These are phyloP conservation scores for Nephelium lappaceum DNA, from an alignment of 345 rosid genomes.

Conservation along the genomic window DNA sequence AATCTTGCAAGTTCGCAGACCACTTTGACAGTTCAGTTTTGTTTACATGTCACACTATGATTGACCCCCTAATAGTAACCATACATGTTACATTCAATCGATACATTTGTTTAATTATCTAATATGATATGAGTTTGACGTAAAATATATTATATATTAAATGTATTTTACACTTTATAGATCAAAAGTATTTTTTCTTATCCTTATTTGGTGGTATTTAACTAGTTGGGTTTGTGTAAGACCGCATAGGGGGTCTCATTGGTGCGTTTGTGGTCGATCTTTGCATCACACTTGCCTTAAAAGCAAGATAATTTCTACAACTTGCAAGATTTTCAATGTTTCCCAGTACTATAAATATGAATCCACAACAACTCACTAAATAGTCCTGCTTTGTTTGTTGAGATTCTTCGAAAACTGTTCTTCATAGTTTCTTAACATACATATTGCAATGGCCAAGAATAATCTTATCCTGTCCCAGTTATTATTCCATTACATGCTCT, in stretches of 20 bases:
- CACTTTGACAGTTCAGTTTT: not conserved
- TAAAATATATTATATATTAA: too few relatives aligned
- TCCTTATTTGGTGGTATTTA: too few relatives aligned
- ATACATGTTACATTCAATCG: too few relatives aligned
- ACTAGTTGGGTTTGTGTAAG: not conserved
- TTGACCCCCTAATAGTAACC: not conserved
- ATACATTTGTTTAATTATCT: too few relatives aligned
- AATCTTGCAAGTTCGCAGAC: not conserved
- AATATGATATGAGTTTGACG: too few relatives aligned
- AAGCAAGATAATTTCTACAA: slow-evolving; percentile 16
- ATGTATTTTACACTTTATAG: too few relatives aligned
- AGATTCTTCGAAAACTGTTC: not conserved
- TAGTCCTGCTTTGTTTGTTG: not conserved
- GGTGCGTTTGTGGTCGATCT: not conserved
- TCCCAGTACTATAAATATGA: not conserved
- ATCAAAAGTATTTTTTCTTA: too few relatives aligned
- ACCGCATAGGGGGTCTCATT: not conserved
- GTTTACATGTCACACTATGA: not conserved
- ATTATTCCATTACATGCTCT: slow-evolving; percentile 16
- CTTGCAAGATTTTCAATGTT: not conserved
- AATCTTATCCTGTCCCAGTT: slow-evolving; percentile 18
- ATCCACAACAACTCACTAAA: not conserved
- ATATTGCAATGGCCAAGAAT: slow-evolving; percentile 33
- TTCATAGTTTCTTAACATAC: not conserved
- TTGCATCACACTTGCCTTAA: slow-evolving; percentile 7